Evolutionary conservation across 495 filamentous ascomycete genomes (phyloP).

Genomic region (Glutinoglossum americanum): DNA sequence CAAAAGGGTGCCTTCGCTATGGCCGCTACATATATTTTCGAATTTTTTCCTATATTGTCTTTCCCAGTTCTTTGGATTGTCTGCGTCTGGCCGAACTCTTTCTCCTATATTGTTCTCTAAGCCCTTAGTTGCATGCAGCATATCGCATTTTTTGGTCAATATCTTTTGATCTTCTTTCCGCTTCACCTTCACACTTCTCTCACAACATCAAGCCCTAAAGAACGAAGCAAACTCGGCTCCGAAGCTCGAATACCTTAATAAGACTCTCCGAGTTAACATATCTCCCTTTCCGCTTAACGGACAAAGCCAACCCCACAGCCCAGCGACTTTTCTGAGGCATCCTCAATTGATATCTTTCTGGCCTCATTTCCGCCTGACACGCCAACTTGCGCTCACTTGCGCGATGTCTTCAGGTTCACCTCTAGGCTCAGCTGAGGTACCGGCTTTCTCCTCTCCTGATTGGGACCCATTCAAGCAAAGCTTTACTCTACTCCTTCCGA

Average conservation of each 20-base stretch:
- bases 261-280: no score
- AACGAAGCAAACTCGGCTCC: not conserved
- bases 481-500: conserved; percentile 27
- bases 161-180: not conserved
- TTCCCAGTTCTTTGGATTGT: not conserved
- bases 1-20: not conserved
- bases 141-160: not conserved
- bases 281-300: no score
- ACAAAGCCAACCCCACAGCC: no score
- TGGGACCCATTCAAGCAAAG: conserved; percentile 34
- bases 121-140: not conserved
- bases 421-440: not conserved
- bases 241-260: not conserved
- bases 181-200: not conserved
- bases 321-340: no score
- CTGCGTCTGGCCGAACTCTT: not conserved
- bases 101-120: not conserved
- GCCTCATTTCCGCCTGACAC: not conserved
- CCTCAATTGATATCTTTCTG: not conserved
- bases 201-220: not conserved
- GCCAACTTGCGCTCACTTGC: not conserved
- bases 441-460: not conserved
- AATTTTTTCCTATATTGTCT: not conserved
- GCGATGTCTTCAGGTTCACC: not conserved
- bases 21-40: no score